A percentile compares a stretch with the other conserved stretches of the same genome.
phyloP scores from a whole-genome alignment of 2,329 filamentous ascomycete species.

The Sporothrix sp. region DNA sequence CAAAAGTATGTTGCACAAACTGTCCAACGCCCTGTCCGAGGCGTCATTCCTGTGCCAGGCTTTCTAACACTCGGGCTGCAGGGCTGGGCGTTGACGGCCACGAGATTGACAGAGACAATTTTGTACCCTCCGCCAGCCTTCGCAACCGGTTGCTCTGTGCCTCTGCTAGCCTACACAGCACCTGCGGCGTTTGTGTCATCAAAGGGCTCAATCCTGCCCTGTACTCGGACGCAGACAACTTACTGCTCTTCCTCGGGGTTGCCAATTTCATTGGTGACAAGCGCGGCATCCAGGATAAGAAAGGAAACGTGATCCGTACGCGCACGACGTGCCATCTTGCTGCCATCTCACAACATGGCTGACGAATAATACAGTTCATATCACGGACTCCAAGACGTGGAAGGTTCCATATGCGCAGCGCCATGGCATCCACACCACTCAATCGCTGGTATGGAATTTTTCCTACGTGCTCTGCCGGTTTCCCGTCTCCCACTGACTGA shows the following conservation, averaged over 20 bases:
- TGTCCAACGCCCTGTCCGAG: background rate
- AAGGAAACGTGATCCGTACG: slow-evolving; percentile 40
- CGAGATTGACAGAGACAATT: slow-evolving; percentile 28
- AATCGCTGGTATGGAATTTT: slow-evolving; percentile 29
- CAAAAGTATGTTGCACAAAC: slow-evolving; percentile 20
- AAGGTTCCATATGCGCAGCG: slow-evolving; percentile 32
- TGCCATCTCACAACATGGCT: background rate
- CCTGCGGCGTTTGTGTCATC: slow-evolving; percentile 42
- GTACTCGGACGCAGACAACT: slow-evolving; percentile 43
- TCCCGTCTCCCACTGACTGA: background rate
- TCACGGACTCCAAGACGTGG: slow-evolving; percentile 39
- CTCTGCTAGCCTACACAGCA: slow-evolving; percentile 26
- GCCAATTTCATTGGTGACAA: slow-evolving; percentile 46
- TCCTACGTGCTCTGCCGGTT: background rate
- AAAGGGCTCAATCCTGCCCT: slow-evolving; percentile 39
- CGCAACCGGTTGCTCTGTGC: slow-evolving; percentile 23
- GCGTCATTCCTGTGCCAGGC: too few species aligned
- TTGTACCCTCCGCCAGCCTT: slow-evolving; percentile 31
- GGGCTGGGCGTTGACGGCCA: slow-evolving; percentile 28
- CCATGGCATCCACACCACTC: slow-evolving; percentile 41
- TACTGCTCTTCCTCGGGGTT: slow-evolving; percentile 46
- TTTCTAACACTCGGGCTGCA: slow-evolving; percentile 1
- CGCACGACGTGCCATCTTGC: too few species aligned
- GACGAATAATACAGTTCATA: slow-evolving; percentile 34
- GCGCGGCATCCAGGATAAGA: slow-evolving; percentile 40